These are phyloP conservation scores for Aspergillus ruber DNA, from an alignment of 2,329 filamentous ascomycete genomes.

Conservation along the genomic window DNA sequence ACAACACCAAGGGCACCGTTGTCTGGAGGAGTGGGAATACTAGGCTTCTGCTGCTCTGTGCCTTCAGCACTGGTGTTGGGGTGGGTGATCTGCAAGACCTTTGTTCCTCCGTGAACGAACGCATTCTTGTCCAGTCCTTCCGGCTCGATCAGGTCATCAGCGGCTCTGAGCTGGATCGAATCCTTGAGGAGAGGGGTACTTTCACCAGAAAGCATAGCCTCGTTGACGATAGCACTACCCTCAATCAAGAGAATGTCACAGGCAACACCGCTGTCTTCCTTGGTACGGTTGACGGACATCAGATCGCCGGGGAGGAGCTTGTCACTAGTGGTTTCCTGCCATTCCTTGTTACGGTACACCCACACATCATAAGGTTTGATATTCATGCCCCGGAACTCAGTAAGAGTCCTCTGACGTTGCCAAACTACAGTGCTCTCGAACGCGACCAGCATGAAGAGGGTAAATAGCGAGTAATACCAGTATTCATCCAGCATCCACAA, in stretches of 20 bases:
- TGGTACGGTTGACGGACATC: slow-evolving; percentile 85
- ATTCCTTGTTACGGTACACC: slow-evolving; percentile 80
- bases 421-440: slow-evolving; percentile 99
- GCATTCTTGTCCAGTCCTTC: slow-evolving; percentile 95
- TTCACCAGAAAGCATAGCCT: slow-evolving; percentile 98
- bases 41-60: slow-evolving; percentile 54
- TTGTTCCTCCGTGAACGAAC: slow-evolving; percentile 94
- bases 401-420: slow-evolving; percentile 93
- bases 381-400: slow-evolving; percentile 97
- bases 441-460: slow-evolving; percentile 92
- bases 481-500: slow-evolving; percentile 99
- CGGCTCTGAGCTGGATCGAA: slow-evolving; percentile 82
- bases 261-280: slow-evolving; percentile 93
- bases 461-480: slow-evolving; percentile 99
- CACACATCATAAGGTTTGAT: slow-evolving; percentile 97
- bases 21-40: slow-evolving; percentile 79
- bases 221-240: slow-evolving; percentile 94
- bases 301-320: slow-evolving; percentile 88
- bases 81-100: slow-evolving; percentile 91
- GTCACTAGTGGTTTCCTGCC: slow-evolving; percentile 84
- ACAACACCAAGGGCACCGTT: slow-evolving; percentile 91
- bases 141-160: slow-evolving; percentile 70
- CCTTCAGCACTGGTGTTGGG: slow-evolving; percentile 66
- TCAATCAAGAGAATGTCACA: slow-evolving; percentile 96
- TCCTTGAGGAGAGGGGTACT: slow-evolving; percentile 96